These are phyloP conservation scores for Neospermospora avenae DNA, from an alignment of 2,329 filamentous ascomycete species.

Conservation along the genomic window DNA sequence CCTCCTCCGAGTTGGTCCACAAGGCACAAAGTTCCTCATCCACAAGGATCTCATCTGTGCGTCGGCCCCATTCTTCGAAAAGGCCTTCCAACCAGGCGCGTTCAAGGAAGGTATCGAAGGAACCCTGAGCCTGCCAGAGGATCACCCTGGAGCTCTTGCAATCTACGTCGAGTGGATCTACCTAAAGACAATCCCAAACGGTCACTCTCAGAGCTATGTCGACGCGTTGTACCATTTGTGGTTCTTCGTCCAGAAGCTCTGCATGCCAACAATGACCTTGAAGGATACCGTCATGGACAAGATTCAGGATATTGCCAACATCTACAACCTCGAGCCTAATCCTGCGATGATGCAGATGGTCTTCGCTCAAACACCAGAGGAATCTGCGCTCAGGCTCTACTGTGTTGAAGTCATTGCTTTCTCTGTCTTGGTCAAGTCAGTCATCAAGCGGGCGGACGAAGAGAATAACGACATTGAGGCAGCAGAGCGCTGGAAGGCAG, in stretches of 20 bases:
- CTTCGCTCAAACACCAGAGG: not conserved
- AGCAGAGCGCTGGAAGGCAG: not conserved
- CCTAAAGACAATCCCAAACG: not conserved
- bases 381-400: not conserved
- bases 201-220: not conserved
- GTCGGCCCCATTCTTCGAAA: not conserved
- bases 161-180: not conserved
- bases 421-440: not conserved
- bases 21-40: slow-evolving; percentile 21
- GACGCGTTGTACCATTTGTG: not conserved
- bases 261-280: not conserved
- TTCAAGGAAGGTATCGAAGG: not conserved
- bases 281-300: slow-evolving; percentile 3
- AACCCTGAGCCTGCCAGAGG: not conserved
- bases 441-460: not conserved
- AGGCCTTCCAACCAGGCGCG: not conserved
- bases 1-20: slow-evolving; percentile 23
- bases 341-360: not conserved
- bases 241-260: not conserved
- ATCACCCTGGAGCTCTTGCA: not conserved
- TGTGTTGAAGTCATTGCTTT: not conserved
- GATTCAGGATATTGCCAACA: slow-evolving; percentile 5
- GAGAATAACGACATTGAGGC: not conserved
- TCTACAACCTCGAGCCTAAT: not conserved
- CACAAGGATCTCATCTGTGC: slow-evolving; percentile 15